Evolutionary conservation across 352 stramenopile genomes (phyloP), one percentile per base, ranked within the genome.

Genomic region (Globisporangium spinosum): DNA sequence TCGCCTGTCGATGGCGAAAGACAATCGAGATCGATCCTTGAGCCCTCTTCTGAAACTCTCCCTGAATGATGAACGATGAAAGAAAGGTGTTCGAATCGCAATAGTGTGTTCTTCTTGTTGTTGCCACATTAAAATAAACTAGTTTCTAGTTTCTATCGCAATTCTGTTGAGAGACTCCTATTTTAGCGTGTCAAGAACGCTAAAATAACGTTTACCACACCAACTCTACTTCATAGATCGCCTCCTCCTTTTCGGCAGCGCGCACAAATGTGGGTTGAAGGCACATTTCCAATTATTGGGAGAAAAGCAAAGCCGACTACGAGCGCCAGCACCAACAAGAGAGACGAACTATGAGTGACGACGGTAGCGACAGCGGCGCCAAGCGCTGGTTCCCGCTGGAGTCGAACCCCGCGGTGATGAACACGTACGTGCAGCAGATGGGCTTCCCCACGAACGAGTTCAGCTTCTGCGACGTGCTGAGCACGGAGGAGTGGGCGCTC

Each of bases 401-500:
- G 84, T 98, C 89, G 7, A 99, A 99, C 75, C 97, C 97, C 10
- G 75, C 83, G 15, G 87, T 98, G 35, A 98, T 99, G 87, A 98
- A 98, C 80, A 70, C 80, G n/a, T 99, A 98, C 79, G 84, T 98
- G 57, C 69, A 87, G 64, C 97, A 94, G 64, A 90, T 99, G 58
- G 97, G 97, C 51, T 97, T 98, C 70, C 85, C 94, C 34, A 97
- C 87, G 1, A 53, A 22, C 38, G 64, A 69, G 2, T 97, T 91
- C 74, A 89, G 85, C 71, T 98, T 98, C 70, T 90, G 83, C 53
- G 97, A 99, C 80, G 92, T 99, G 43, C 91, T 98, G 60, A 98
- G 87, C 73, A 98, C 92, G 2, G 97, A 99, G 72, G 92, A 98
- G 57, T 99, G 96, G 97, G 97, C 96, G 20, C 77, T 99, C 47